Base-by-base conservation (phyloP, 306 rosid species). In the Pachyrhizus erosus region DNA sequence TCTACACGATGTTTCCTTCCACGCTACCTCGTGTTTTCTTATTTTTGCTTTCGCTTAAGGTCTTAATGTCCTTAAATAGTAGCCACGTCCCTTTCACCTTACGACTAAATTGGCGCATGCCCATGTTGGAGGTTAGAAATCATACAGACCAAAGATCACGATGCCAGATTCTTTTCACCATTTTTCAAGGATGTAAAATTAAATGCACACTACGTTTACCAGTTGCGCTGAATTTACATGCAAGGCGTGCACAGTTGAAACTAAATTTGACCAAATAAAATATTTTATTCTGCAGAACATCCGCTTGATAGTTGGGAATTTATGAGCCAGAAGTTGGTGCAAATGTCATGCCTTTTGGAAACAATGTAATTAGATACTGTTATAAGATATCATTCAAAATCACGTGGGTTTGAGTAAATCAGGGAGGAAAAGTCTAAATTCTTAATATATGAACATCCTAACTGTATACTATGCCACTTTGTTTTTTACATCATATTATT, bases 341-440 rank as follows among this genome's bases (percentile, higher is more conserved):
- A 33, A 42, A 27, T 70, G 71, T 55, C 26, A 80, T 27, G 58
- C 48, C 77, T 80, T 80, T 27, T 11, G 21, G 62, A 57, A 70
- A 80, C 71, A 54, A 45, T 52, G 73, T 54, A 79, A 54, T 37
- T 24, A 21, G 17, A 52, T 23, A 37, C 8, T 51, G 9, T 24
- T 52, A 51, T 37, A 65, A 33, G 39, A 34, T 34, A 34, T 34
- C 1, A 0, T 34, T 34, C 6, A 34, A 42, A 64, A 77, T 48
- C 64, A 77, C 34, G 9, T 46, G 37, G 65, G 65, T 65, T 77
- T 65, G 31, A 55, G 49, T 6, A 65, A 46, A 61, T 5, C 24
- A 64, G 23, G 48, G 48, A 77, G 66, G 43, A 39, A 34, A 34
- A 34, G 7, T 34, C 6, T 5, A 34, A 34, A 34, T 3, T 6